These are phyloP conservation scores for Trichoderma brevicompactum DNA, from an alignment of 2,329 filamentous ascomycete species.

Conservation along the genomic window DNA sequence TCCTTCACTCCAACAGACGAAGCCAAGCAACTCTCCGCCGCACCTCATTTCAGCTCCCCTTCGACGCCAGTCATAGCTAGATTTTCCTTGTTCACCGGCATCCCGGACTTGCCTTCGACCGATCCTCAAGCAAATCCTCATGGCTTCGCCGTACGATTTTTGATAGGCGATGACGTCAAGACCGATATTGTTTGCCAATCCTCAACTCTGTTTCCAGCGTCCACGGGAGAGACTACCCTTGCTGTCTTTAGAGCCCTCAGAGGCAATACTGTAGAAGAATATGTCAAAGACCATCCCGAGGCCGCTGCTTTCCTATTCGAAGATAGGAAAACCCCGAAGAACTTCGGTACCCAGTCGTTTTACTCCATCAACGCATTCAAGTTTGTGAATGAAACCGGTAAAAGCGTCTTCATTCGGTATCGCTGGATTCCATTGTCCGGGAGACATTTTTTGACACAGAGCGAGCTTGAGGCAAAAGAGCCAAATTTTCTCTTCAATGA, in stretches of 20 bases:
- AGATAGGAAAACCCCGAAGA: slow-evolving; percentile 2
- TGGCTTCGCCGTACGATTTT: slow-evolving; percentile 14
- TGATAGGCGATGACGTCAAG: slow-evolving; percentile 13
- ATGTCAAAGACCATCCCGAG: slow-evolving; percentile 10
- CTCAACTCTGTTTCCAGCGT: not conserved
- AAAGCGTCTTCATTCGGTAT: slow-evolving; percentile 15
- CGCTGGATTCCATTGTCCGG: slow-evolving; percentile 19
- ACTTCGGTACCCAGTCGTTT: slow-evolving; percentile 14
- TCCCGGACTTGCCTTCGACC: slow-evolving; percentile 10
- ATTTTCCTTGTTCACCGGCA: slow-evolving; percentile 22
- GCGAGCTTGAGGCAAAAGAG: slow-evolving; percentile 6
- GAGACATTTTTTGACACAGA: slow-evolving; percentile 8
- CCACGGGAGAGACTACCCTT: slow-evolving; percentile 6
- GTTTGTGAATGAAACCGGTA: slow-evolving; percentile 5
- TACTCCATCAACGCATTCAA: slow-evolving; percentile 27
- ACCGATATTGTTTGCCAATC: slow-evolving; percentile 23
- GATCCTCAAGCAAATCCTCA: slow-evolving; percentile 19
- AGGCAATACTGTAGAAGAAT: slow-evolving; percentile 6
- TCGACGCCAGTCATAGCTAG: slow-evolving; percentile 23
- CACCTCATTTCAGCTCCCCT: slow-evolving; percentile 23
- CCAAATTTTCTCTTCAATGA: slow-evolving; percentile 22
- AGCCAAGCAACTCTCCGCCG: slow-evolving; percentile 22
- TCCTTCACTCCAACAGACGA: slow-evolving; percentile 31
- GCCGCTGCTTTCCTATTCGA: slow-evolving; percentile 7
- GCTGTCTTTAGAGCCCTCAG: not conserved